phyloP scores from a whole-genome alignment of 768 basidiomycete species.

The Lentinula boryana region DNA sequence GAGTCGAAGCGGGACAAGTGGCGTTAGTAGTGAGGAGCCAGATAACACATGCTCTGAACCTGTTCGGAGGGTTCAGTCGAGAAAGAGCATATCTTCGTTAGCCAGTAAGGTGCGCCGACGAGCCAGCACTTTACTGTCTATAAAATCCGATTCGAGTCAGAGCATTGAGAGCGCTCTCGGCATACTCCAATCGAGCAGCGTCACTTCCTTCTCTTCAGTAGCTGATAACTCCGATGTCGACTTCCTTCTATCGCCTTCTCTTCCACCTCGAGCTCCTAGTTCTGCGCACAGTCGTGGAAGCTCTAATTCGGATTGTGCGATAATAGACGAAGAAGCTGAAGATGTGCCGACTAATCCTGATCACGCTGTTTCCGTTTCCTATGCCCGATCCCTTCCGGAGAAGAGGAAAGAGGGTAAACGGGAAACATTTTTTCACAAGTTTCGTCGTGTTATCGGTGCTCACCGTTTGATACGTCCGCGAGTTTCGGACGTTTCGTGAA shows the following conservation, averaged over 20 bases:
- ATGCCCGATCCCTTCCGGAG: not conserved
- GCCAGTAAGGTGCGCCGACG: not conserved
- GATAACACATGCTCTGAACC: not conserved
- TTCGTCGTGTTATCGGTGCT: not conserved
- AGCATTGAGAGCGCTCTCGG: not conserved
- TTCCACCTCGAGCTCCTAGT: constrained; percentile 1
- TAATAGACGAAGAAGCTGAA: constrained; percentile 3
- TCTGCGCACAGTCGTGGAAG: not conserved
- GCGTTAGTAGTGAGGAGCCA: not conserved
- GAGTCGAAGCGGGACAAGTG: not conserved
- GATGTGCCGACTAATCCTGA: not conserved
- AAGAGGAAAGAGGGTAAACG: not conserved
- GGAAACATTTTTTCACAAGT: not conserved
- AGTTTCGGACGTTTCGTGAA: not conserved
- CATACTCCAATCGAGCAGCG: not conserved
- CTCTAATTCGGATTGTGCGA: not conserved
- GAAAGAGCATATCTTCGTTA: not conserved
- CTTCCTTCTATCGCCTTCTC: not conserved
- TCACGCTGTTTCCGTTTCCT: not conserved
- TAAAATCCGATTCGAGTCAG: not conserved
- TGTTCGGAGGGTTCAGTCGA: not conserved
- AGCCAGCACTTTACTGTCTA: not conserved
- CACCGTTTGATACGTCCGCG: not conserved
- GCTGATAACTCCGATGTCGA: not conserved
- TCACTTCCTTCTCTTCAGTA: not conserved